A percentile compares a stretch with the other conserved stretches of the same genome.
These are phyloP conservation scores for Elaeagnus macrophylla DNA, from an alignment of 306 rosid genomes.

Conservation along the genomic window DNA sequence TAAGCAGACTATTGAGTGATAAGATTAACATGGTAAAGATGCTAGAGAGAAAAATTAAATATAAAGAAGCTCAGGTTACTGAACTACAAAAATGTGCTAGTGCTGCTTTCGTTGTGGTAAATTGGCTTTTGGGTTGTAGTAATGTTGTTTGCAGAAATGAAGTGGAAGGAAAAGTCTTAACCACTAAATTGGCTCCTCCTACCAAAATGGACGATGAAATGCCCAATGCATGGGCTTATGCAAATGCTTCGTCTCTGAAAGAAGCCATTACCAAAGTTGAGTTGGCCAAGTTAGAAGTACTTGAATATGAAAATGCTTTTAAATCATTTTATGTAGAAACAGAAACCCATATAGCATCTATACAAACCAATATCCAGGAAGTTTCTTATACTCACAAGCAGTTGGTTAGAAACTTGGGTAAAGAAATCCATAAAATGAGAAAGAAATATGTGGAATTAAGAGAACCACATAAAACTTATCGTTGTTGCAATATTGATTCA, in stretches of 20 bases:
- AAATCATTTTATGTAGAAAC: conserved; percentile 29
- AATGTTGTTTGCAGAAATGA: conserved; percentile 25
- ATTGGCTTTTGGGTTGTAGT: conserved; percentile 45
- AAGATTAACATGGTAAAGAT: conserved; percentile 34
- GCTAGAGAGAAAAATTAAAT: conserved; percentile 35
- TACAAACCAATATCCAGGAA: conserved; percentile 25
- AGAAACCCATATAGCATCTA: conserved; percentile 28
- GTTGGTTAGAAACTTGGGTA: conserved; percentile 33
- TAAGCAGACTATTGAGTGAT: conserved; percentile 36
- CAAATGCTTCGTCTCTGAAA: conserved; percentile 27
- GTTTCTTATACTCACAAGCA: conserved; percentile 34
- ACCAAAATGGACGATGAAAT: conserved; percentile 18
- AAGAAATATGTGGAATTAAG: conserved; percentile 31
- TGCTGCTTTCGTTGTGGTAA: conserved; percentile 42
- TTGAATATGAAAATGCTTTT: conserved; percentile 36
- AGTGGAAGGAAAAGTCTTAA: conserved; percentile 21
- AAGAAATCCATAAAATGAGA: conserved; percentile 41
- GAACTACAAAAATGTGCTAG: conserved; percentile 42
- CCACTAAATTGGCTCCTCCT: conserved; percentile 24
- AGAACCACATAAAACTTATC: conserved; percentile 24
- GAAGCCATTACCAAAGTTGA: conserved; percentile 35
- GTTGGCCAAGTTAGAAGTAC: conserved; percentile 29
- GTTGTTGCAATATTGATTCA: conserved; percentile 19
- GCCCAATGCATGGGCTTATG: conserved; percentile 24
- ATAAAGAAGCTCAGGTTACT: conserved; percentile 32